Evolutionary conservation across 306 rosid species (phyloP).

Genomic region (Albizia julibrissin): DNA sequence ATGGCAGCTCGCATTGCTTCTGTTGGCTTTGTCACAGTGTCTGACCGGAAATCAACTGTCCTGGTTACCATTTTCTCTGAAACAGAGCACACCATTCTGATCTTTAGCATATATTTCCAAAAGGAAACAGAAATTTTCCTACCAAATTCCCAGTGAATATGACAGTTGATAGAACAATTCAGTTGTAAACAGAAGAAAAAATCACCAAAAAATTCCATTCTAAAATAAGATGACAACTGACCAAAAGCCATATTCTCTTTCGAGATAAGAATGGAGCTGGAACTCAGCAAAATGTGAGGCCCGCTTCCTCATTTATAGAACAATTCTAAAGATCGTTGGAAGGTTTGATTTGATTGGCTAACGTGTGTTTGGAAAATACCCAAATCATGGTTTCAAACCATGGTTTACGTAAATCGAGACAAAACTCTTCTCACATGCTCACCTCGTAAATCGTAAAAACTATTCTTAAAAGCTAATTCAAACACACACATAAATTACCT

Average conservation of each 20-base stretch:
- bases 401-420: no score
- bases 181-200: not conserved
- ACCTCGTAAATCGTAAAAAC: no score
- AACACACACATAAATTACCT: no score
- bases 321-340: slow-evolving; percentile 1
- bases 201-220: slow-evolving; percentile 5
- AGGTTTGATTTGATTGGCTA: not conserved
- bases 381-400: no score
- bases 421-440: no score
- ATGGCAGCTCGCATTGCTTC: slow-evolving; percentile 82
- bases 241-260: not conserved
- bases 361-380: no score
- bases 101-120: not conserved
- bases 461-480: no score
- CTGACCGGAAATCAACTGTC: slow-evolving; percentile 84
- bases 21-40: slow-evolving; percentile 87
- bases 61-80: slow-evolving; percentile 64
- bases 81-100: slow-evolving; percentile 30
- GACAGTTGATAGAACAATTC: slow-evolving; percentile 27
- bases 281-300: not conserved
- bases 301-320: not conserved
- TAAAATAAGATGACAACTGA: slow-evolving; percentile 3
- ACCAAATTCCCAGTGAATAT: slow-evolving; percentile 18
- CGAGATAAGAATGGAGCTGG: not conserved
- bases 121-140: not conserved